Conservation (phyloP, 306 rosid species). For the Ormosia semicastrata region DNA sequence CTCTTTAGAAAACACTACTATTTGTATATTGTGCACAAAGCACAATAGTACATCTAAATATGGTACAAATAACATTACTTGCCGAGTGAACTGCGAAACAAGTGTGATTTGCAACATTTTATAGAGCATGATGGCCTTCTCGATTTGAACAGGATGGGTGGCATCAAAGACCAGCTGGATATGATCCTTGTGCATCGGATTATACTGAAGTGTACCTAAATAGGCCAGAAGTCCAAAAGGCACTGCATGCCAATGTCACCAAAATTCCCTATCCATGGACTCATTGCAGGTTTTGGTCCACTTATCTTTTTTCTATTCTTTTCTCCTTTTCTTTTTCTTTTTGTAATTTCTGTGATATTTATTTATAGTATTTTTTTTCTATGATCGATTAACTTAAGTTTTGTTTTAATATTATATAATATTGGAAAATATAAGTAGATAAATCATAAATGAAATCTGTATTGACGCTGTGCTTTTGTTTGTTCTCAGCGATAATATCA, state of each 20-base stretch:
- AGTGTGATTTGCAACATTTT: neutral
- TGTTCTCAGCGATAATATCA: constrained; percentile 41
- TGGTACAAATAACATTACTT: neutral
- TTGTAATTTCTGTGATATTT: neutral
- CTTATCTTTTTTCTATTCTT: neutral
- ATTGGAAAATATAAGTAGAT: neutral
- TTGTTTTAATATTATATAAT: neutral
- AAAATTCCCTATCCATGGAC: constrained; percentile 52
- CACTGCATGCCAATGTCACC: constrained; percentile 58
- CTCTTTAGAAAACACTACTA: neutral
- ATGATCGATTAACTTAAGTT: neutral
- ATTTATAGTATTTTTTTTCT: neutral
- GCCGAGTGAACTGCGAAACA: neutral
- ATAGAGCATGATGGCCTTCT: neutral
- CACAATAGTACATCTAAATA: neutral
- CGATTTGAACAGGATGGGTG: constrained; percentile 6
- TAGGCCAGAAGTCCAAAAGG: constrained; percentile 51
- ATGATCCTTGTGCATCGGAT: constrained; percentile 54
- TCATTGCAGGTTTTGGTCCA: constrained; percentile 43
- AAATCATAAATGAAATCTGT: neutral
- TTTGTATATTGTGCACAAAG: neutral
- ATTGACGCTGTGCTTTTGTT: neutral
- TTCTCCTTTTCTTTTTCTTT: neutral
- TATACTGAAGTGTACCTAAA: constrained; percentile 43
- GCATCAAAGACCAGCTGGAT: constrained; percentile 40